A percentile compares a stretch with the other conserved stretches of the same genome.
phyloP scores from a whole-genome alignment of 2,329 filamentous ascomycete genomes.

The Neofusicoccum ribis region DNA sequence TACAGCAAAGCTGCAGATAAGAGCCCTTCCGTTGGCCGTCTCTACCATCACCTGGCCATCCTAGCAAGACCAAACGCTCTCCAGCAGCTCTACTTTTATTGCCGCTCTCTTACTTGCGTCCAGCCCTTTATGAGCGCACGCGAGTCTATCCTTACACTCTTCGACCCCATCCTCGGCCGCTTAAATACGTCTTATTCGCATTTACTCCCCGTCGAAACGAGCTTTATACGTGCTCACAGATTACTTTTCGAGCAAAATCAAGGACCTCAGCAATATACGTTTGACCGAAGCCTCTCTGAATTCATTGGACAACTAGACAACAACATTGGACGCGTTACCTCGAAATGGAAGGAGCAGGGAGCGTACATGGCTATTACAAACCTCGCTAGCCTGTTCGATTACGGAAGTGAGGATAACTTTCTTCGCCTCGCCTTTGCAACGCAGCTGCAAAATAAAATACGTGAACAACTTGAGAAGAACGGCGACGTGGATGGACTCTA shows the following conservation, averaged over 20 bases:
- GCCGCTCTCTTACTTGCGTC: constrained; percentile 68
- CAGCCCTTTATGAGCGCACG: constrained; percentile 67
- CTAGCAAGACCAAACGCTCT: constrained; percentile 68
- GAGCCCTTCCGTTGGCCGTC: constrained; percentile 69
- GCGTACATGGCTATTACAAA: constrained; percentile 62
- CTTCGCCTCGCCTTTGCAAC: constrained; percentile 19
- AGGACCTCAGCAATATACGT: constrained; percentile 30
- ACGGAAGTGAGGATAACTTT: constrained; percentile 51
- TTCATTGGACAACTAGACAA: constrained; percentile 58
- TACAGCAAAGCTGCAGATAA: constrained; percentile 80
- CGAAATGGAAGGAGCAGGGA: constrained; percentile 59
- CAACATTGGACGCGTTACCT: constrained; percentile 55
- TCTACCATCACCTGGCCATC: constrained; percentile 88
- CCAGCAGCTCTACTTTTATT: constrained; percentile 72
- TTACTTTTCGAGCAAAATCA: constrained; percentile 59
- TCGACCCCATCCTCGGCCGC: constrained; percentile 54
- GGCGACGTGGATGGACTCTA: neutral
- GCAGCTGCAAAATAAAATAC: constrained; percentile 23
- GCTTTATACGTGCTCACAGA: constrained; percentile 65
- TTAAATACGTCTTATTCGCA: constrained; percentile 31
- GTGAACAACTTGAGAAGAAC: constrained; percentile 26
- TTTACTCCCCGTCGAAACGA: constrained; percentile 53
- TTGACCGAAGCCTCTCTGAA: constrained; percentile 46
- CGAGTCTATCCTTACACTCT: constrained; percentile 69
- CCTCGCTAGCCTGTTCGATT: constrained; percentile 54